Conservation (phyloP, 2,329 filamentous ascomycete species). For the Fonsecaea pedrosoi region DNA sequence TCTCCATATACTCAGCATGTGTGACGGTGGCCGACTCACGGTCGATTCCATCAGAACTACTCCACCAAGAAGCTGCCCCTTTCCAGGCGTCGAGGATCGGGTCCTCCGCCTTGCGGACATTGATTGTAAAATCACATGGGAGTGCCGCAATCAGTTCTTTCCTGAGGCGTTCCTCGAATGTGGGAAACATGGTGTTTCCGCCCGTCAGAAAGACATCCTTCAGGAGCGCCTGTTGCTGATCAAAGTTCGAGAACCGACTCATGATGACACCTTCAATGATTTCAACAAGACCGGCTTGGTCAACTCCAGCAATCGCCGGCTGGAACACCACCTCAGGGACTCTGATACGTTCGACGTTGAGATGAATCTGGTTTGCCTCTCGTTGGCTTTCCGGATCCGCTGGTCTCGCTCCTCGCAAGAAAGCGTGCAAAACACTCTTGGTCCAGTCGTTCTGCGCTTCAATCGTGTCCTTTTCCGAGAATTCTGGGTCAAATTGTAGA, state of each 20-base stretch:
- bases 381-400: conserved; percentile 81
- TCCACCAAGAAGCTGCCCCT: conserved; percentile 86
- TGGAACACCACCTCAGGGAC: conserved; percentile 94
- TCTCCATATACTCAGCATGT: conserved; percentile 85
- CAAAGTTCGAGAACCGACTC: conserved; percentile 70
- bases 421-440: conserved; percentile 87
- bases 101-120: conserved; percentile 75
- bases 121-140: conserved; percentile 71
- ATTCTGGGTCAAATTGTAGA: conserved; percentile 82
- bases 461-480: conserved; percentile 89
- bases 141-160: conserved; percentile 75
- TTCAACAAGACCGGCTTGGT: conserved; percentile 92
- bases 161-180: conserved; percentile 82
- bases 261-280: conserved; percentile 89
- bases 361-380: conserved; percentile 85
- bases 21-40: conserved; percentile 73
- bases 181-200: conserved; percentile 85
- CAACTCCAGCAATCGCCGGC: conserved; percentile 86
- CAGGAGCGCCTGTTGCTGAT: conserved; percentile 72
- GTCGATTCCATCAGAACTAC: conserved; percentile 57
- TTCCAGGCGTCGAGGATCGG: conserved; percentile 88
- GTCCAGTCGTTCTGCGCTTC: conserved; percentile 96
- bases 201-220: conserved; percentile 92
- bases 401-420: conserved; percentile 83
- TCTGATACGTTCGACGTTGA: conserved; percentile 95